These are phyloP conservation scores for Dendrobium chrysotoxum DNA, from an alignment of 106 monocot genomes.

Conservation along the genomic window DNA sequence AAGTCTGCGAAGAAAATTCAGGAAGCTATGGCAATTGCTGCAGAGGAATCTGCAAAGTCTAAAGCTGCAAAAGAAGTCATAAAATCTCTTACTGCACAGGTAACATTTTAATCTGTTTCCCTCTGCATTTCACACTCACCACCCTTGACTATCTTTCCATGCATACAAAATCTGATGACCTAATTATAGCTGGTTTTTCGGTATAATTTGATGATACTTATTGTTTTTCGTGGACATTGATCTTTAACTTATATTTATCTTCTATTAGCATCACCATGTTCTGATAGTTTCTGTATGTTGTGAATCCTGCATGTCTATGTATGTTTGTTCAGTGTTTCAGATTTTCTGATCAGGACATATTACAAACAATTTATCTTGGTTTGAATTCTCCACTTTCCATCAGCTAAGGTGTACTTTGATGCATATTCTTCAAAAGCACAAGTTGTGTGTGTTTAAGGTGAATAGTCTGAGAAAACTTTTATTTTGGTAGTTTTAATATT, in stretches of 20 bases:
- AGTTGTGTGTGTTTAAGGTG: too few relatives aligned
- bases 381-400: too few relatives aligned
- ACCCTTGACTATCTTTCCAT: not conserved
- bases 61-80: conserved; percentile 77
- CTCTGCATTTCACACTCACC: not conserved
- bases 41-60: conserved; percentile 56
- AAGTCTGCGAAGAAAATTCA: conserved; percentile 49
- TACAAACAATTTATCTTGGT: too few relatives aligned
- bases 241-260: not conserved
- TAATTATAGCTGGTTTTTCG: not conserved
- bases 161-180: not conserved
- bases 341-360: too few relatives aligned
- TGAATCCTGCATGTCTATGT: too few relatives aligned
- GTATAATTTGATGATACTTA: not conserved
- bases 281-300: too few relatives aligned
- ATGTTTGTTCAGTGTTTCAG: too few relatives aligned
- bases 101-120: conserved; percentile 2
- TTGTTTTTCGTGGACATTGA: not conserved
- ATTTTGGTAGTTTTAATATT: too few relatives aligned
- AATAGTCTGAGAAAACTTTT: too few relatives aligned
- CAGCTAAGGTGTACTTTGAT: too few relatives aligned
- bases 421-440: too few relatives aligned
- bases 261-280: not conserved
- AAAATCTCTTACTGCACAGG: conserved; percentile 53
- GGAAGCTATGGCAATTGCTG: conserved; percentile 44